Evolutionary conservation across 306 rosid species (phyloP).

Genomic region (Dalbergia oliveri): DNA sequence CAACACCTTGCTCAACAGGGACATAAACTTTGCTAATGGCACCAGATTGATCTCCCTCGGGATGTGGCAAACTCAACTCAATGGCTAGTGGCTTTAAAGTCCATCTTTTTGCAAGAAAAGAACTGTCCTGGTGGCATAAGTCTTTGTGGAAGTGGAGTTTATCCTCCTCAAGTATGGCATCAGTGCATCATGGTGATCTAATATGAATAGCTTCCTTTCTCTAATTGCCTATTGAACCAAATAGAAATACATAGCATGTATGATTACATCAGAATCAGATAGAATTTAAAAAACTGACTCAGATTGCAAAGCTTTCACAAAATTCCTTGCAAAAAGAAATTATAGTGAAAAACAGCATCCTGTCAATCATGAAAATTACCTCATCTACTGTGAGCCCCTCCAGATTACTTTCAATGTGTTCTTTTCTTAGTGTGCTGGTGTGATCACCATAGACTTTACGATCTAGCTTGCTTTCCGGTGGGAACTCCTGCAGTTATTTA

Average conservation of each 20-base stretch:
- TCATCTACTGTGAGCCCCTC: constrained; percentile 71
- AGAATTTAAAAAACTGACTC: background rate
- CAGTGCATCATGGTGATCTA: constrained; percentile 77
- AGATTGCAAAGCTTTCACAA: constrained; percentile 1
- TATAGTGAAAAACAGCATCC: constrained; percentile 14
- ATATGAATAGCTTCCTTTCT: constrained; percentile 62
- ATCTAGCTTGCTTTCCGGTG: constrained; percentile 81
- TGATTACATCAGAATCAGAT: background rate
- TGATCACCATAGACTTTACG: constrained; percentile 71
- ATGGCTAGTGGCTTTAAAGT: constrained; percentile 79
- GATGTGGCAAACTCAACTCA: constrained; percentile 79
- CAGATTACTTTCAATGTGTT: constrained; percentile 57
- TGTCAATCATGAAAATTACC: constrained; percentile 52
- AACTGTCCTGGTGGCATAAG: constrained; percentile 75
- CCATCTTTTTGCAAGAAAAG: constrained; percentile 63
- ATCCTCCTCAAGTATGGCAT: constrained; percentile 76
- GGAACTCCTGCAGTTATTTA: constrained; percentile 71
- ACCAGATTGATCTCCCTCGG: constrained; percentile 67
- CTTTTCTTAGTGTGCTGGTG: constrained; percentile 61
- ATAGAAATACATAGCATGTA: constrained; percentile 23
- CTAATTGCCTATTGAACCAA: constrained; percentile 66
- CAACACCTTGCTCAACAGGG: constrained; percentile 64
- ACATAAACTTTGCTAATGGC: constrained; percentile 62
- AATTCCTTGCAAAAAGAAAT: background rate
- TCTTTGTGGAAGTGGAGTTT: constrained; percentile 68